These are phyloP conservation scores for Pichia gijzeniarum DNA, from an alignment of 805 yeast species.

Conservation along the genomic window DNA sequence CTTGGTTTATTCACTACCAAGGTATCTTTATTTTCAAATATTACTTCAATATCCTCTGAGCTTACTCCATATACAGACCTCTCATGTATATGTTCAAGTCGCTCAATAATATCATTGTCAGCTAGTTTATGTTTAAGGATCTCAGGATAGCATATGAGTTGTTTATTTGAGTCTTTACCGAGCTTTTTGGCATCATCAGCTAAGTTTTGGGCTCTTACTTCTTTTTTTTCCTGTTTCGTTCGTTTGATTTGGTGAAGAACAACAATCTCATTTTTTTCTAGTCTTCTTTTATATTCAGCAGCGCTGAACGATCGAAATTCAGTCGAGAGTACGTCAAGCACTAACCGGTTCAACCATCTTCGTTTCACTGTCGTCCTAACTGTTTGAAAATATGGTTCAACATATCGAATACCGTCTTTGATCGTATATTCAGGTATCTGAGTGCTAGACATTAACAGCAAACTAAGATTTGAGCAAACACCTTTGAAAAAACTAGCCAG, in stretches of 20 bases:
- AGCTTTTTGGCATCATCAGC: neutral
- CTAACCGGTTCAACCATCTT: constrained; percentile 36
- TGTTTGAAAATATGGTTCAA: constrained; percentile 36
- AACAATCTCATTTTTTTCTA: constrained; percentile 16
- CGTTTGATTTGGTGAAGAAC: constrained; percentile 17
- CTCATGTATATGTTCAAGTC: constrained; percentile 28
- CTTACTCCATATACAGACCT: constrained; percentile 14
- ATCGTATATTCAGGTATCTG: constrained; percentile 19
- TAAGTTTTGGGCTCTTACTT: neutral
- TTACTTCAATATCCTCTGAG: constrained; percentile 10
- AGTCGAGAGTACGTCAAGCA: constrained; percentile 32
- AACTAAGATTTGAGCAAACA: neutral
- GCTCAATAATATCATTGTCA: constrained; percentile 26
- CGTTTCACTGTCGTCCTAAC: constrained; percentile 37
- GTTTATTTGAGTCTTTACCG: neutral
- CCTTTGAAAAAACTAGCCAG: too few relatives aligned
- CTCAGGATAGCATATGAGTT: constrained; percentile 13
- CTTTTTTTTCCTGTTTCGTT: constrained; percentile 14
- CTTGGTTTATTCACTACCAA: constrained; percentile 45
- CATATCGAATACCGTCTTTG: constrained; percentile 33
- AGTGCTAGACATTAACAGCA: neutral
- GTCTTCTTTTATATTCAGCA: constrained; percentile 20
- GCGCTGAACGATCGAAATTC: constrained; percentile 33
- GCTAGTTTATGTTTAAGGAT: constrained; percentile 16
- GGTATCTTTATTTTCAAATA: constrained; percentile 26